Percentiles rank a stretch among this genome's conserved stretches.
phyloP scores from a whole-genome alignment of 139 green algal species.

The Chlorella sp. region DNA sequence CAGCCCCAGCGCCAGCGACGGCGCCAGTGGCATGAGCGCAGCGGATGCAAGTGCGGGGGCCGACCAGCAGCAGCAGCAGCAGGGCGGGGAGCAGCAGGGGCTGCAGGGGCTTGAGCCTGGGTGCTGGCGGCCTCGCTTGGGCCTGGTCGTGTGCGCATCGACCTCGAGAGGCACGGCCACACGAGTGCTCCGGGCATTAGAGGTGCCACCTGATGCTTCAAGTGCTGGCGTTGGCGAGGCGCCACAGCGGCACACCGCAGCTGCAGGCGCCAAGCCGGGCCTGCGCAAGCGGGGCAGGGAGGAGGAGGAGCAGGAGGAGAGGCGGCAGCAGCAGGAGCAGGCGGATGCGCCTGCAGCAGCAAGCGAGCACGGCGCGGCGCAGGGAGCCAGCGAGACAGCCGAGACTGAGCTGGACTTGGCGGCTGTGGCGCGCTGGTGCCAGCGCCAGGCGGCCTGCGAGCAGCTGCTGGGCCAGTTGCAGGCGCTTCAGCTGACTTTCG shows the following conservation, averaged over 20 bases:
- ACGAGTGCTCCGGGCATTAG: neutral
- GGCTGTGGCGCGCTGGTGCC: neutral
- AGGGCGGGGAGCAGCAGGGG: neutral
- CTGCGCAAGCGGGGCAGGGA: no score
- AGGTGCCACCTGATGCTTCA: neutral
- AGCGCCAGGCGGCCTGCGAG: neutral
- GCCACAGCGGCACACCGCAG: neutral
- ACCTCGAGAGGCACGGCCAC: neutral
- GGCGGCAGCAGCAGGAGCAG: neutral
- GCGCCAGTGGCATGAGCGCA: neutral
- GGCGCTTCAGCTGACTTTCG: neutral
- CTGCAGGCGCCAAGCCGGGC: neutral
- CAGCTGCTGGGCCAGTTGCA: slow-evolving; percentile 6
- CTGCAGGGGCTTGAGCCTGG: neutral
- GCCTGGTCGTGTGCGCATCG: neutral
- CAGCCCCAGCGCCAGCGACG: neutral
- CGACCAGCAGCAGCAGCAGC: neutral
- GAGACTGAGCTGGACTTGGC: neutral
- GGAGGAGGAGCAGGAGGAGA: neutral
- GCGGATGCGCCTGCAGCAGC: neutral
- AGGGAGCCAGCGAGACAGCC: neutral
- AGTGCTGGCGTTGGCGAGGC: neutral
- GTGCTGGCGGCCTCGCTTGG: neutral
- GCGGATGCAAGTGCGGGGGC: neutral
- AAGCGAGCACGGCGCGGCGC: neutral